Percentiles rank a stretch among this genome's conserved stretches.
phyloP scores from a whole-genome alignment of 805 yeast species.

The Metschnikowia lachancei region DNA sequence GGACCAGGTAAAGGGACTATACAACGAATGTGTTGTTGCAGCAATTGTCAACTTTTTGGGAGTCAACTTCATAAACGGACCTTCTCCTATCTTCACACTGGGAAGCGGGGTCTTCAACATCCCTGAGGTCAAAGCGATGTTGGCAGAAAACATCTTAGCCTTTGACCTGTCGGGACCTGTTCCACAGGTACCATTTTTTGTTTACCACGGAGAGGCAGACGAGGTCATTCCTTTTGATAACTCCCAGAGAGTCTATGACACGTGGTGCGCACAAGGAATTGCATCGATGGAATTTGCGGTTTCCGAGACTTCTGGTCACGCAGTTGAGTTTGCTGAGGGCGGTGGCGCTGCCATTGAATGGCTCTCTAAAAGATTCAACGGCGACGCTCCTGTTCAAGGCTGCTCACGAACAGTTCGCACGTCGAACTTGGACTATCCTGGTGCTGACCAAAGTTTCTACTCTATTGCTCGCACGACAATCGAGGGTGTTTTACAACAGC shows the following conservation, averaged over 20 bases:
- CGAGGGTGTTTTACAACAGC: not conserved
- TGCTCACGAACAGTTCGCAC: constrained; percentile 10
- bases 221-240: constrained; percentile 22
- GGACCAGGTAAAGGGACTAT: not conserved
- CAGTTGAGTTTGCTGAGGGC: constrained; percentile 21
- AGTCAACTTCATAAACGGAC: constrained; percentile 8
- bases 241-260: constrained; percentile 23
- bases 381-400: constrained; percentile 14
- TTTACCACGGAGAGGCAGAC: constrained; percentile 25
- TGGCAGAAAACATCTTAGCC: constrained; percentile 11
- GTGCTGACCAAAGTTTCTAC: constrained; percentile 10
- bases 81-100: constrained; percentile 7
- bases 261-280: constrained; percentile 31
- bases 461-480: constrained; percentile 3
- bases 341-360: constrained; percentile 14
- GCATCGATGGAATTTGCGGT: constrained; percentile 29
- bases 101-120: constrained; percentile 9
- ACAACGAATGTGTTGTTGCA: not conserved
- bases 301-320: constrained; percentile 27
- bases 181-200: constrained; percentile 28
- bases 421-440: constrained; percentile 16
- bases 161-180: constrained; percentile 8
- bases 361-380: constrained; percentile 14
- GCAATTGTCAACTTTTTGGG: not conserved
- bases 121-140: constrained; percentile 5